Conservation (phyloP, 1,284 basidiomycete species). For the Ustilago curta region DNA sequence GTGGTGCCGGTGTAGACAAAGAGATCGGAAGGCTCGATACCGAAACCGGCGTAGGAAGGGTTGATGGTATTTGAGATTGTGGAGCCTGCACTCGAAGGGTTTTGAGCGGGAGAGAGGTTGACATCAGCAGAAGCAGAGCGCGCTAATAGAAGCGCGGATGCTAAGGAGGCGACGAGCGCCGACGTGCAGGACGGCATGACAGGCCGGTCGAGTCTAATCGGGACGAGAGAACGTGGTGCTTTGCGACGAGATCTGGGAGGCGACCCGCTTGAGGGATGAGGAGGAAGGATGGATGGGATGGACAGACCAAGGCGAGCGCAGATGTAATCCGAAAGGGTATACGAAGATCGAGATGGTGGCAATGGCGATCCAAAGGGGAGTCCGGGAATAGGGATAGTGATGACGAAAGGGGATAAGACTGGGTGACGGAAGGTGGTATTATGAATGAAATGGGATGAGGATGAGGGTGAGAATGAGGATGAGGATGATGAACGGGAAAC, state of each 20-base stretch:
- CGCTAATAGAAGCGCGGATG: constrained; percentile 28
- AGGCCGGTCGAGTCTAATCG: not conserved
- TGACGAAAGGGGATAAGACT: too few species aligned
- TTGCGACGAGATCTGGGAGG: not conserved
- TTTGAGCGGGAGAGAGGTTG: constrained; percentile 33
- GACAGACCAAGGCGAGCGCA: not conserved
- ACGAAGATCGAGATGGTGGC: too few species aligned
- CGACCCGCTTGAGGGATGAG: too few species aligned
- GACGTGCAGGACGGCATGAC: constrained; percentile 25
- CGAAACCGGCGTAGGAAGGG: constrained; percentile 57
- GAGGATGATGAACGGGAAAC: not conserved
- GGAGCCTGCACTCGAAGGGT: constrained; percentile 21
- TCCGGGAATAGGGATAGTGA: too few species aligned
- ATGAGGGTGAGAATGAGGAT: not conserved
- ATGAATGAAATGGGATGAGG: not conserved
- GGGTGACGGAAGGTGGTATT: too few species aligned
- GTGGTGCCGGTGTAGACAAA: constrained; percentile 50
- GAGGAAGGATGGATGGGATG: not conserved
- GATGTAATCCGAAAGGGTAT: too few species aligned
- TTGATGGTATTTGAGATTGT: constrained; percentile 49
- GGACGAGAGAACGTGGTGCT: not conserved
- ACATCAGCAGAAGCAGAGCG: constrained; percentile 15
- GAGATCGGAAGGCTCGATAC: constrained; percentile 59
- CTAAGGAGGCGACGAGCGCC: constrained; percentile 39
- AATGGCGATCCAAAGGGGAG: too few species aligned